These are phyloP conservation scores for Fusarium redolens DNA, from an alignment of 2,329 filamentous ascomycete genomes.

Conservation along the genomic window DNA sequence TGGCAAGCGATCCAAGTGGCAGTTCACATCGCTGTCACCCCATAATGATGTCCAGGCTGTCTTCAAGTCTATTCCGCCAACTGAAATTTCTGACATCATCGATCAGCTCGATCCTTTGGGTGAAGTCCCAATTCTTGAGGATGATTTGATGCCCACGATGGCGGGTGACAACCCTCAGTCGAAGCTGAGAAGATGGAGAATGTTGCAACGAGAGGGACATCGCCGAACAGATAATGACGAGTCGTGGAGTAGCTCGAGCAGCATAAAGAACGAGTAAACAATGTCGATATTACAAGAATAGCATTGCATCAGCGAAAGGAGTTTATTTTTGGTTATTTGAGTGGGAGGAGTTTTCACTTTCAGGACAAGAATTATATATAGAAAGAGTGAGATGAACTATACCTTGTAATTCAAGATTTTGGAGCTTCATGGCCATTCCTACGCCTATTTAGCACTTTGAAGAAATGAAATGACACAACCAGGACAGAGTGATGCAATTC, in stretches of 20 bases:
- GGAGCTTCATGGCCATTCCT: neutral
- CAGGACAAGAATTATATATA: neutral
- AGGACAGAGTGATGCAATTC: neutral
- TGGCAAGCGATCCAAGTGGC: slow-evolving; percentile 49
- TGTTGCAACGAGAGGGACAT: slow-evolving; percentile 36
- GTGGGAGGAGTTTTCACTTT: neutral
- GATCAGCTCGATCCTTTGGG: slow-evolving; percentile 50
- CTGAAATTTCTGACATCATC: slow-evolving; percentile 50
- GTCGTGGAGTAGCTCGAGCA: slow-evolving; percentile 28
- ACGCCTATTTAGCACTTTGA: neutral
- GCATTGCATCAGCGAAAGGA: slow-evolving; percentile 33
- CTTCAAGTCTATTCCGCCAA: slow-evolving; percentile 69
- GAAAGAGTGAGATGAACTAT: neutral
- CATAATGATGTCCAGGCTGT: slow-evolving; percentile 71
- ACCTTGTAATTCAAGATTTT: neutral
- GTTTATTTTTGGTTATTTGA: neutral
- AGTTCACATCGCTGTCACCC: slow-evolving; percentile 63
- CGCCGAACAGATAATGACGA: slow-evolving; percentile 20
- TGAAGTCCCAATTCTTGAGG: slow-evolving; percentile 50
- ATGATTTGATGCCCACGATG: slow-evolving; percentile 47
- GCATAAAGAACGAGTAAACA: slow-evolving; percentile 22
- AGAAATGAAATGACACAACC: neutral
- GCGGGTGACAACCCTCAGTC: slow-evolving; percentile 43
- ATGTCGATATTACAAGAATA: neutral
- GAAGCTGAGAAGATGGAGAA: slow-evolving; percentile 34